Conservation (phyloP, 352 stramenopile genomes). For the Globisporangium nunn region DNA sequence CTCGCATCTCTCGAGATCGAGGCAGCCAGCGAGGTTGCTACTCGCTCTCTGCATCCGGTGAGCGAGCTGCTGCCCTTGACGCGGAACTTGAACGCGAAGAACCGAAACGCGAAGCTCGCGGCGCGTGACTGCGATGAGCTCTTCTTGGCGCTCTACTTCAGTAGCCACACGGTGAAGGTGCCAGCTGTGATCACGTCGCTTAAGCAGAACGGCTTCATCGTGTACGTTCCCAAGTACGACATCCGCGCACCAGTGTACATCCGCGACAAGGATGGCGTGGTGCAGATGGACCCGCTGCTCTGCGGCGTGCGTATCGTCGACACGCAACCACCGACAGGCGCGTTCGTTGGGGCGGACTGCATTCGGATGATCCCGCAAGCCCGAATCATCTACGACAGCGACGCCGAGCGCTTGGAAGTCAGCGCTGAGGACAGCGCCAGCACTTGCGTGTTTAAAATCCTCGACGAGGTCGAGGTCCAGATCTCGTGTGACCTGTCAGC, state of each 20-base stretch:
- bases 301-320: constrained; percentile 66
- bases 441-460: constrained; percentile 46
- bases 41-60: constrained; percentile 13
- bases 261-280: constrained; percentile 71
- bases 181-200: constrained; percentile 86
- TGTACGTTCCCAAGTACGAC: constrained; percentile 91
- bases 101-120: constrained; percentile 85
- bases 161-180: constrained; percentile 73
- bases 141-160: constrained; percentile 92
- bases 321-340: constrained; percentile 42
- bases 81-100: constrained; percentile 87
- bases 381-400: constrained; percentile 19
- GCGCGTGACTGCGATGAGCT: constrained; percentile 86
- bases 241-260: constrained; percentile 89
- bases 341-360: constrained; percentile 47
- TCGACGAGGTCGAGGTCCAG: constrained; percentile 76
- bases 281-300: constrained; percentile 80
- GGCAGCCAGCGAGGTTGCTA: background rate
- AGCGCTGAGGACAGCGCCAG: constrained; percentile 15
- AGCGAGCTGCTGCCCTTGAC: constrained; percentile 73
- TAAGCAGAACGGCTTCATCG: constrained; percentile 90
- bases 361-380: constrained; percentile 66
- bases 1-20: constrained; percentile 38
- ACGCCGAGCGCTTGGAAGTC: constrained; percentile 22
- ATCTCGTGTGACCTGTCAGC: constrained; percentile 69